phyloP scores from a whole-genome alignment of 2,329 filamentous ascomycete species.

The Basipetospora chlamydospora region DNA sequence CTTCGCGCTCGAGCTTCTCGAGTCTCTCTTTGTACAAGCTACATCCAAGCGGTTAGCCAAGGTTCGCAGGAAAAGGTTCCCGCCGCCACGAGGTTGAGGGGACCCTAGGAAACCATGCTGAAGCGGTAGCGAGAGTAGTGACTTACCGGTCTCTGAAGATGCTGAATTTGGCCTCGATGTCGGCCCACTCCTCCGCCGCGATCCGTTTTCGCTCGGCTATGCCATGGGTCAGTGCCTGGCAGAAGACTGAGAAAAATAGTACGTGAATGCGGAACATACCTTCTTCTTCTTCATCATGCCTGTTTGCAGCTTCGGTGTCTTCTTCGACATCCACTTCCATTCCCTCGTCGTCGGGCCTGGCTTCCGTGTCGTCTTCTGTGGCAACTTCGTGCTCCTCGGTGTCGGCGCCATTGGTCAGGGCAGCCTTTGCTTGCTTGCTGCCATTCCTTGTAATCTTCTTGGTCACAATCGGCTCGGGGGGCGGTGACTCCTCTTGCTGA shows the following conservation, averaged over 20 bases:
- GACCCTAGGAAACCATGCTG: no score
- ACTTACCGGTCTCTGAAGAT: slow-evolving; percentile 65
- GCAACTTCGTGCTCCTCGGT: slow-evolving; percentile 13
- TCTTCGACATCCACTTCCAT: slow-evolving; percentile 28
- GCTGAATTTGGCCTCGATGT: slow-evolving; percentile 79
- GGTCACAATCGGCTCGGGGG: slow-evolving; percentile 18
- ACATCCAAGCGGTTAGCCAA: slow-evolving; percentile 1
- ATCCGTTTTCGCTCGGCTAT: slow-evolving; percentile 63
- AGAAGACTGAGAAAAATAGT: no score
- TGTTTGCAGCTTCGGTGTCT: slow-evolving; percentile 42
- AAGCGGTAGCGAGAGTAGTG: no score
- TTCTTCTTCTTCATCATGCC: slow-evolving; percentile 27
- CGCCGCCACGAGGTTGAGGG: no score
- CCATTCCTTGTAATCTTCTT: slow-evolving; percentile 27
- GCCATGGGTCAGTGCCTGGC: slow-evolving; percentile 8
- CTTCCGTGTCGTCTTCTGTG: slow-evolving; percentile 10
- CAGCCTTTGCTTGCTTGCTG: slow-evolving; percentile 21
- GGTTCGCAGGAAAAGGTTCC: no score
- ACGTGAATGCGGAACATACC: no score
- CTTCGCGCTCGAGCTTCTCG: slow-evolving; percentile 60
- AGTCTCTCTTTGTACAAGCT: slow-evolving; percentile 84
- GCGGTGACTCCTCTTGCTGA: slow-evolving; percentile 19
- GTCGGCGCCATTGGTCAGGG: slow-evolving; percentile 9
- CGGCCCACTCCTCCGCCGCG: slow-evolving; percentile 64
- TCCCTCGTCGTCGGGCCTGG: slow-evolving; percentile 12